phyloP scores from a whole-genome alignment of 2,329 filamentous ascomycete genomes.

The Cryphonectria radicalis region DNA sequence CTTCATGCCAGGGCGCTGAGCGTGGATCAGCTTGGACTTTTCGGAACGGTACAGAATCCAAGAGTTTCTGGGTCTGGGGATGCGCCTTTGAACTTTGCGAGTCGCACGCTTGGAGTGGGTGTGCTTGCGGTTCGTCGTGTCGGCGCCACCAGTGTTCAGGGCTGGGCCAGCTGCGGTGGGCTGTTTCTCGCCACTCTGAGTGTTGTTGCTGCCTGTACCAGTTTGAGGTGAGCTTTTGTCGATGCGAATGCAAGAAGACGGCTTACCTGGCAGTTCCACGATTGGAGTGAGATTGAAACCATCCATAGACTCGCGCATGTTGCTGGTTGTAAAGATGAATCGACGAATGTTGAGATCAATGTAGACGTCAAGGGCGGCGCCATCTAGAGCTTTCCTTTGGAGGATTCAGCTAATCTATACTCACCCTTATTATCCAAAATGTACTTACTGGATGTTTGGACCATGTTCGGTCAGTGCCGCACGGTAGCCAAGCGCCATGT shows the following conservation, averaged over 20 bases:
- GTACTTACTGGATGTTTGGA: slow-evolving; percentile 19
- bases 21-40: slow-evolving; percentile 18
- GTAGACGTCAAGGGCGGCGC: slow-evolving; percentile 11
- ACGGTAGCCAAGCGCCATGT: slow-evolving; percentile 1
- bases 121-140: neutral
- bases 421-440: neutral
- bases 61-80: slow-evolving; percentile 35
- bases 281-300: neutral
- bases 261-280: neutral
- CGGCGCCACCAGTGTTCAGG: neutral
- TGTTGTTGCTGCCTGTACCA: neutral
- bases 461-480: neutral
- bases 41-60: slow-evolving; percentile 26
- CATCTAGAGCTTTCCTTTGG: slow-evolving; percentile 2
- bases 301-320: neutral
- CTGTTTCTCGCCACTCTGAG: neutral
- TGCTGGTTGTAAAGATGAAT: neutral
- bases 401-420: neutral
- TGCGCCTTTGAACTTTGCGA: neutral
- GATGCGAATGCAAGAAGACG: neutral
- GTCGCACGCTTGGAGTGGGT: neutral
- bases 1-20: slow-evolving; percentile 8
- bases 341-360: neutral
- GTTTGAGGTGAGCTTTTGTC: neutral
- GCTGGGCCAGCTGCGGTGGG: neutral